These are phyloP conservation scores for Chlorella vulgaris DNA, from an alignment of 139 green algal genomes.

Conservation along the genomic window DNA sequence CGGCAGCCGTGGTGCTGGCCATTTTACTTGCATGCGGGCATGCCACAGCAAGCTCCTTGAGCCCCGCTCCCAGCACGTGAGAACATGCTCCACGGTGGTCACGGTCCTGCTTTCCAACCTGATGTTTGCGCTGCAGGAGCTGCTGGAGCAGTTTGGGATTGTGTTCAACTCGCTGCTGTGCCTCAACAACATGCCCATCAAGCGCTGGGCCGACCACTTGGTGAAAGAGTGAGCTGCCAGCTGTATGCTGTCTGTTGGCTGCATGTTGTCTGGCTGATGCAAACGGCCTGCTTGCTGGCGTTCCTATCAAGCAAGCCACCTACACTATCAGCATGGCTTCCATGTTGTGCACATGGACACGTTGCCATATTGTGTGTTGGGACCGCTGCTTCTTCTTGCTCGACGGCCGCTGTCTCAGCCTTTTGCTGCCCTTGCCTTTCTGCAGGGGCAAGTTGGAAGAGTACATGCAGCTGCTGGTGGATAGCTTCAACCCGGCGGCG, in stretches of 20 bases:
- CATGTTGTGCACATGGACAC: neutral
- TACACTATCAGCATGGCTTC: too few relatives aligned
- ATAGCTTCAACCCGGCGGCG: slow-evolving; percentile 87
- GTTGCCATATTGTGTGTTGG: neutral
- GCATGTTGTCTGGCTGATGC: too few relatives aligned
- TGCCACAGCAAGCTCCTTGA: too few relatives aligned
- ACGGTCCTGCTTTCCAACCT: neutral
- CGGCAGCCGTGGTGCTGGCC: too few relatives aligned
- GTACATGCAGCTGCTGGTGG: slow-evolving; percentile 92
- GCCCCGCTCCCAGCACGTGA: neutral
- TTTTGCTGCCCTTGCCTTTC: neutral
- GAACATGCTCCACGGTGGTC: neutral
- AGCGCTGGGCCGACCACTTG: slow-evolving; percentile 92
- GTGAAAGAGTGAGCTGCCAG: slow-evolving; percentile 9
- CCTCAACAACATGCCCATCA: slow-evolving; percentile 99
- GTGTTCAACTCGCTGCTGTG: slow-evolving; percentile 87
- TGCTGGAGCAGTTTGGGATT: slow-evolving; percentile 79
- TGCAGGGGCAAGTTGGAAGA: slow-evolving; percentile 63
- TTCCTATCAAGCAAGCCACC: too few relatives aligned
- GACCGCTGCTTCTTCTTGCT: neutral
- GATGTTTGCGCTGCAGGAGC: slow-evolving; percentile 46
- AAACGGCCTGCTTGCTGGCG: too few relatives aligned
- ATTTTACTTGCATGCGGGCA: too few relatives aligned
- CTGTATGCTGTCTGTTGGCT: neutral
- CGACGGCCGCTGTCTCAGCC: neutral